Conservation (phyloP, 305 asterid species). For the Andrographis paniculata region DNA sequence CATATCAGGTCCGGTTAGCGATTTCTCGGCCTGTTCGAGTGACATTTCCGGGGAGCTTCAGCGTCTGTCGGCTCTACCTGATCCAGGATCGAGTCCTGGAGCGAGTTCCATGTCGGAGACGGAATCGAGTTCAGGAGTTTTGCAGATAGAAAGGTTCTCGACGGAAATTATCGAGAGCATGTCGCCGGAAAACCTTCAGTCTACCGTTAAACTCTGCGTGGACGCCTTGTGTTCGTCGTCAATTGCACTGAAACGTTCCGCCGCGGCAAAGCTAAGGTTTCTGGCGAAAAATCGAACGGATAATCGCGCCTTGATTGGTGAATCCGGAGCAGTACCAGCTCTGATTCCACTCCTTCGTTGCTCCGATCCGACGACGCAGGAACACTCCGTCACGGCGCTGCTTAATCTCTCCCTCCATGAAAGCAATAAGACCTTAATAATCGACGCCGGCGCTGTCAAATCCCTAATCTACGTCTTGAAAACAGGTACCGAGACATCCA, state of each 20-base stretch:
- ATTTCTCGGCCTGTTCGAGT: constrained; percentile 55
- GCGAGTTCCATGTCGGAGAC: constrained; percentile 25
- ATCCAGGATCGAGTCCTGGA: constrained; percentile 22
- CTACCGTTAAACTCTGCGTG: constrained; percentile 77
- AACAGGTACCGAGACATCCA: constrained; percentile 78
- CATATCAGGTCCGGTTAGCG: constrained; percentile 42
- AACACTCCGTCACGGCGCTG: constrained; percentile 80
- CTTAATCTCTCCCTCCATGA: constrained; percentile 81
- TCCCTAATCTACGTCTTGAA: constrained; percentile 65
- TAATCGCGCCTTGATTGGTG: constrained; percentile 86
- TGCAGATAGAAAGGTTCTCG: constrained; percentile 65
- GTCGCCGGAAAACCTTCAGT: constrained; percentile 90
- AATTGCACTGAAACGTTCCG: constrained; percentile 61
- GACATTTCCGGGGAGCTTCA: constrained; percentile 97
- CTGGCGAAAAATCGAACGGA: constrained; percentile 83
- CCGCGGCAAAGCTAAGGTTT: constrained; percentile 75
- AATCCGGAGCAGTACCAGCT: constrained; percentile 82
- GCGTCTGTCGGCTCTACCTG: constrained; percentile 56
- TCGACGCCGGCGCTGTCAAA: constrained; percentile 57
- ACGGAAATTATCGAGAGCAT: constrained; percentile 83
- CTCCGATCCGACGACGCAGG: constrained; percentile 74
- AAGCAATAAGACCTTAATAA: constrained; percentile 45
- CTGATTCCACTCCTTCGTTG: constrained; percentile 69
- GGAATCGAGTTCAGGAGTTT: constrained; percentile 65
- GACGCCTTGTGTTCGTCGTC: constrained; percentile 67